phyloP scores from a whole-genome alignment of 1,284 basidiomycete genomes.

The Boletus mariae region DNA sequence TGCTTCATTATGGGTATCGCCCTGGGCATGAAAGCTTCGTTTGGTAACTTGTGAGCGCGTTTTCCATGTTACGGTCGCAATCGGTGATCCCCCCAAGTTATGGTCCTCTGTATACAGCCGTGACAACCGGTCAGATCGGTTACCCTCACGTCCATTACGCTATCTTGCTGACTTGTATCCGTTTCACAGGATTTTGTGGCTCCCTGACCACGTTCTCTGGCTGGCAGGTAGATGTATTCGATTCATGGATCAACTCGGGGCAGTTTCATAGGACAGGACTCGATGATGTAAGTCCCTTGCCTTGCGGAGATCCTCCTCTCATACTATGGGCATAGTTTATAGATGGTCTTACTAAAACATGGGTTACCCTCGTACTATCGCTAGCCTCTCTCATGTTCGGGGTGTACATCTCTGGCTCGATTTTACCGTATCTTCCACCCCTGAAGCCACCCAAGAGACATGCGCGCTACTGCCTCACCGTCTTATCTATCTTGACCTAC shows the following conservation, averaged over 20 bases:
- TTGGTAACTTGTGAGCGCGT: constrained; percentile 69
- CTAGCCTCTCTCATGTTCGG: constrained; percentile 64
- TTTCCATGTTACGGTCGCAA: constrained; percentile 3
- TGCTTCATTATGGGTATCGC: constrained; percentile 90
- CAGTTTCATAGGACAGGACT: constrained; percentile 64
- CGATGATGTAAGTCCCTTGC: constrained; percentile 59
- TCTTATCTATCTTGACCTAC: constrained; percentile 55
- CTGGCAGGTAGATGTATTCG: constrained; percentile 90
- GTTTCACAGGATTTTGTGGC: constrained; percentile 82
- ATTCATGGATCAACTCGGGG: constrained; percentile 77
- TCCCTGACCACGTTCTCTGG: constrained; percentile 95
- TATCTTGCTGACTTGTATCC: constrained; percentile 3
- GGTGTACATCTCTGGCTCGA: constrained; percentile 44
- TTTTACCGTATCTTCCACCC: constrained; percentile 41
- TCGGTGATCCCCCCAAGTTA: constrained; percentile 52
- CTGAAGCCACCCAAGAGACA: constrained; percentile 38
- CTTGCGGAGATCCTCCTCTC: background rate
- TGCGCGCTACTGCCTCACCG: constrained; percentile 45
- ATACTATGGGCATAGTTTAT: constrained; percentile 56
- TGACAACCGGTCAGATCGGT: constrained; percentile 70
- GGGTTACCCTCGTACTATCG: constrained; percentile 75
- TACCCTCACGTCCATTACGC: constrained; percentile 1
- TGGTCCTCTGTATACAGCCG: constrained; percentile 81
- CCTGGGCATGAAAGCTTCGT: constrained; percentile 63
- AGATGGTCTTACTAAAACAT: constrained; percentile 80